Percentiles rank a stretch among this genome's conserved stretches.
Conservation (phyloP, 2,329 filamentous ascomycete genomes). For the Xylaria sp. region DNA sequence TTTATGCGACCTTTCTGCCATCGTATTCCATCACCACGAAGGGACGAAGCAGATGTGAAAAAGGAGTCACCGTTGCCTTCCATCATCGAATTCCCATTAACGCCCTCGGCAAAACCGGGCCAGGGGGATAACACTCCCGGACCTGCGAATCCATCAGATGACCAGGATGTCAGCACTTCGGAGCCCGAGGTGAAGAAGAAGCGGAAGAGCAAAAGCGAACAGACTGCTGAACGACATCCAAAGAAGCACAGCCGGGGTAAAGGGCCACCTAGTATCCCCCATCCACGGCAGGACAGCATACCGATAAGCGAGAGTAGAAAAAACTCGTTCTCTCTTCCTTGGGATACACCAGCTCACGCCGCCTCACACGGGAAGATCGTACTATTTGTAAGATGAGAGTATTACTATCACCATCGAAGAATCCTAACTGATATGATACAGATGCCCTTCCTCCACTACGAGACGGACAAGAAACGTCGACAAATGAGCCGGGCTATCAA, state of each 20-base stretch:
- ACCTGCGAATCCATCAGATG: constrained; percentile 21
- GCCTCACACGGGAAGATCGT: constrained; percentile 33
- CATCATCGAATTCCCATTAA: constrained; percentile 28
- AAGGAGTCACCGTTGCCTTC: constrained; percentile 31
- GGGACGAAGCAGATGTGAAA: constrained; percentile 27
- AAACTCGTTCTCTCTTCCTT: constrained; percentile 22
- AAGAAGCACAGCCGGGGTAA: constrained; percentile 31
- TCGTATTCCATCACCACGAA: constrained; percentile 38
- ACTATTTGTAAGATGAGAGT: constrained; percentile 33
- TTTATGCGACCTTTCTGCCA: constrained; percentile 59
- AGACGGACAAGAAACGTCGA: constrained; percentile 49
- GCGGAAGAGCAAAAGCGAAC: constrained; percentile 36
- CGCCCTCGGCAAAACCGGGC: constrained; percentile 21
- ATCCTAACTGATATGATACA: constrained; percentile 28
- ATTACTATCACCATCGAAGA: neutral
- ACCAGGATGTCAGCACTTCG: constrained; percentile 20
- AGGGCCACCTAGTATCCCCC: constrained; percentile 35
- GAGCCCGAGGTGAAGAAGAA: constrained; percentile 33
- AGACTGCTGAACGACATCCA: constrained; percentile 35
- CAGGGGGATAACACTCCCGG: constrained; percentile 16
- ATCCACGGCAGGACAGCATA: constrained; percentile 30
- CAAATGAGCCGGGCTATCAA: constrained; percentile 52
- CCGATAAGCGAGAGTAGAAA: constrained; percentile 20
- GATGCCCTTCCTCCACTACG: constrained; percentile 63
- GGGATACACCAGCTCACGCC: constrained; percentile 30